Evolutionary conservation across 768 basidiomycete species (phyloP), one percentile per base, ranked within the genome.

Genomic region (Pleurotus salmoneostramineus): DNA sequence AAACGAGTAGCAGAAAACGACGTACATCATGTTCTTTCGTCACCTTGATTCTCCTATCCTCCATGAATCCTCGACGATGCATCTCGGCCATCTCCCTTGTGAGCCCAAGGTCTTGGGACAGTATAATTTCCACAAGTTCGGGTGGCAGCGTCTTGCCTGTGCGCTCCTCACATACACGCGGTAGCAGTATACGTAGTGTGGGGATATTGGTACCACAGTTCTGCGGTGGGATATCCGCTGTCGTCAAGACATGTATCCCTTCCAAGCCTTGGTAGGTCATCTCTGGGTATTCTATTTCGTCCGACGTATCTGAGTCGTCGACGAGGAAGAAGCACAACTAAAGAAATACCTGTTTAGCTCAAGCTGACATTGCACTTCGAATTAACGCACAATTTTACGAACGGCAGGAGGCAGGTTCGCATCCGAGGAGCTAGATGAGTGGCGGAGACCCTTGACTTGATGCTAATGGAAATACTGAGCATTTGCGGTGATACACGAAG

Each of bases 21-120:
- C 52, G n/a, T 31, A 54, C 52, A 15, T 54, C 52, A 21, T n/a
- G 15, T 43, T 54, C 52, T 7, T 54, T 43, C 2, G 15, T 11
- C 15, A 54, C 36, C 15, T 54, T 52, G 1, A 32, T 33, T 43
- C 44, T 54, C 31, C 58, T n/a, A 58, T 52, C 58, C 14, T 40
- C 50, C 58, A 58, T 55, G 36, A 58, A 51, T 7, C 33, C 35
- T 11, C 58, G 58, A 5, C 58, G 15, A 58, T 58, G 58, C 21
- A 8, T 45, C 42, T 58, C 58, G 2, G 58, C 58, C 51, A 40
- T 50, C 43, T 58, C 58, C n/a, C 58, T 34, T 1, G 51, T 51
- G 31, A 58, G 15, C 33, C 58, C 58, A 21, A 54, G 36, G n/a
- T 54, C 50, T 17, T 33, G 12, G 6, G 40, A 17, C 21, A 58